phyloP scores from a whole-genome alignment of 768 basidiomycete genomes.

The Boletus edulis region DNA sequence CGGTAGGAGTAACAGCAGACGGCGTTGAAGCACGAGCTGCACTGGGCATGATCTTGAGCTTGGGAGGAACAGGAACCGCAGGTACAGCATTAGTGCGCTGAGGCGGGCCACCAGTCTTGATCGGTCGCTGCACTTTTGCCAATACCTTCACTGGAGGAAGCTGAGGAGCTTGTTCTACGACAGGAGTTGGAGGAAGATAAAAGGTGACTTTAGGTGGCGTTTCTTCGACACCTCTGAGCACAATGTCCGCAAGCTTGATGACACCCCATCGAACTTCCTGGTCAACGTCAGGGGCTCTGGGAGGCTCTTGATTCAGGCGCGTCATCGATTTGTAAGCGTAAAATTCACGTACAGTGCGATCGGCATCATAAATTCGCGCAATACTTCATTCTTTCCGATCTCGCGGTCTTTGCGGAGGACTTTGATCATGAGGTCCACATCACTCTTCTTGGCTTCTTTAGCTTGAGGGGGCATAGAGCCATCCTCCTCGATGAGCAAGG shows the following conservation, averaged over 20 bases:
- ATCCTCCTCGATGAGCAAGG: slow-evolving; percentile 84
- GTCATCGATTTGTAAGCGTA: background rate
- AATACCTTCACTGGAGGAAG: slow-evolving; percentile 53
- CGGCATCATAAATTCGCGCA: slow-evolving; percentile 80
- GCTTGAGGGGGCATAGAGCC: slow-evolving; percentile 66
- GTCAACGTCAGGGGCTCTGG: slow-evolving; percentile 72
- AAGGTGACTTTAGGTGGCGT: slow-evolving; percentile 83
- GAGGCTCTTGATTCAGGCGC: background rate
- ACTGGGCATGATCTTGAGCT: slow-evolving; percentile 47
- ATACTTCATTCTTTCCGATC: slow-evolving; percentile 72
- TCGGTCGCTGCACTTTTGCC: slow-evolving; percentile 35
- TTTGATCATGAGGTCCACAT: slow-evolving; percentile 83
- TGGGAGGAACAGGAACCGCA: slow-evolving; percentile 41
- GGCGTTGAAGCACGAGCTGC: slow-evolving; percentile 13
- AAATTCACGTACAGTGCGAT: slow-evolving; percentile 64
- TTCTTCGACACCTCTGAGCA: slow-evolving; percentile 82
- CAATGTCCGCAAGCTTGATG: slow-evolving; percentile 86
- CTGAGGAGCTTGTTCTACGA: slow-evolving; percentile 56
- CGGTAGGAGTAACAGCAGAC: slow-evolving; percentile 14
- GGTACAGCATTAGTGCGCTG: slow-evolving; percentile 29
- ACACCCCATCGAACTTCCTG: slow-evolving; percentile 90
- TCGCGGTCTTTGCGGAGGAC: slow-evolving; percentile 85
- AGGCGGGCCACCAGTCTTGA: slow-evolving; percentile 36
- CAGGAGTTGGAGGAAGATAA: slow-evolving; percentile 74
- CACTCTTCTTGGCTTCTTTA: slow-evolving; percentile 78